phyloP scores from a whole-genome alignment of 2,329 filamentous ascomycete species.

The Aspergillus fructus region DNA sequence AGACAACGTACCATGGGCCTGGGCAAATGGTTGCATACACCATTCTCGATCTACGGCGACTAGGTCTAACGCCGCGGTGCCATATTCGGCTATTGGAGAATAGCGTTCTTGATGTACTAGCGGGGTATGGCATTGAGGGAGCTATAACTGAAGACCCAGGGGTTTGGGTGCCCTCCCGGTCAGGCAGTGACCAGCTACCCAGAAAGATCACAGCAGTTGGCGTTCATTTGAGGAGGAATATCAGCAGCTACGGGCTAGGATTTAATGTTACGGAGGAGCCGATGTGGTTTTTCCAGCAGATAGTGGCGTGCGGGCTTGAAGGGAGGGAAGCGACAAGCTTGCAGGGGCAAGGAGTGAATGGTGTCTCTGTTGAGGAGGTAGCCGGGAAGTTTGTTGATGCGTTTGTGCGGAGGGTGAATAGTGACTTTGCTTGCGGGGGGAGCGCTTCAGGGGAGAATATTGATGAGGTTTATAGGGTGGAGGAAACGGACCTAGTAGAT shows the following conservation, averaged over 20 bases:
- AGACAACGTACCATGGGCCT: conserved; percentile 93
- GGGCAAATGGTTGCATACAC: conserved; percentile 93
- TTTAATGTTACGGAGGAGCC: conserved; percentile 52
- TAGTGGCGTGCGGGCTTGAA: conserved; percentile 85
- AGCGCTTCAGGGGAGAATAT: conserved; percentile 34
- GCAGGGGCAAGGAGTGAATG: conserved; percentile 48
- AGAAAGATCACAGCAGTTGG: conserved; percentile 85
- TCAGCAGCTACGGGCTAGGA: conserved; percentile 81
- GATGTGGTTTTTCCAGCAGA: conserved; percentile 71
- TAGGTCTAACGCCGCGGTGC: conserved; percentile 67
- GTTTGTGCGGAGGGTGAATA: conserved; percentile 40
- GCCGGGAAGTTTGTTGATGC: conserved; percentile 36
- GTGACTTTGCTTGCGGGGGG: conserved; percentile 34
- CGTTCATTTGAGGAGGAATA: conserved; percentile 81
- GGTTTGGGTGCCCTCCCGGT: conserved; percentile 63
- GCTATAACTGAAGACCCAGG: conserved; percentile 74
- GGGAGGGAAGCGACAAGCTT: conserved; percentile 79
- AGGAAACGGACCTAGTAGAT: conserved; percentile 28
- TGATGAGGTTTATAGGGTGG: conserved; percentile 40
- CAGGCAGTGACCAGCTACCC: conserved; percentile 12
- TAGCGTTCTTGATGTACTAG: conserved; percentile 67
- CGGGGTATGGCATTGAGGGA: conserved; percentile 59
- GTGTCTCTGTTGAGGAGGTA: conserved; percentile 38
- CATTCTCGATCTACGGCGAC: conserved; percentile 73
- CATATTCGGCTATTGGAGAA: conserved; percentile 80